Evolutionary conservation across 768 basidiomycete species (phyloP).

Genomic region (Calocera cornea): DNA sequence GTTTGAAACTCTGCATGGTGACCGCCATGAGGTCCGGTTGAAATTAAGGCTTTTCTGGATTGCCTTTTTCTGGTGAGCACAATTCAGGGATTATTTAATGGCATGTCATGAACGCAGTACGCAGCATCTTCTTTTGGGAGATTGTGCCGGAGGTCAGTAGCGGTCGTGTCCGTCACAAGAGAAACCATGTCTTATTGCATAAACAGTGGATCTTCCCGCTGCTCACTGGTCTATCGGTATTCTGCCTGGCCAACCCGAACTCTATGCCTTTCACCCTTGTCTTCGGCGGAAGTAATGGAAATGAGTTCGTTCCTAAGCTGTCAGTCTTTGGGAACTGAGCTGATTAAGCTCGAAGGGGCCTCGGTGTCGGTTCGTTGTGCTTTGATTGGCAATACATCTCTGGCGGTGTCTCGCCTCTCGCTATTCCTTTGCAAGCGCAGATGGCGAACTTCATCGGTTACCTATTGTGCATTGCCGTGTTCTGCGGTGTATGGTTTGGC

Average conservation of each 20-base stretch:
- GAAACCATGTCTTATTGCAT: slow-evolving; percentile 25
- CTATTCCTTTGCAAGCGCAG: slow-evolving; percentile 41
- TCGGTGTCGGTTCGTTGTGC: slow-evolving; percentile 20
- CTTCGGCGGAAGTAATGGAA: slow-evolving; percentile 50
- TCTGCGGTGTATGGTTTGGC: slow-evolving; percentile 22
- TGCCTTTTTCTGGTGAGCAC: slow-evolving; percentile 21
- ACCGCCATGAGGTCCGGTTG: slow-evolving; percentile 28
- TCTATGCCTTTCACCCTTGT: slow-evolving; percentile 37
- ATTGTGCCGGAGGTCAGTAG: neutral
- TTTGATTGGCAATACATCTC: slow-evolving; percentile 45
- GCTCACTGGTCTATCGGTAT: slow-evolving; percentile 44
- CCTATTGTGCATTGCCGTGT: slow-evolving; percentile 35
- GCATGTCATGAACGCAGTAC: no score
- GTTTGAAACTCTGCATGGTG: slow-evolving; percentile 37
- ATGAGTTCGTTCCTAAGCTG: slow-evolving; percentile 57
- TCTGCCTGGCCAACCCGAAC: slow-evolving; percentile 44
- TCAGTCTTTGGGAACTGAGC: slow-evolving; percentile 27
- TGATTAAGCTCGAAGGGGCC: neutral
- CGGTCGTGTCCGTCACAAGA: neutral
- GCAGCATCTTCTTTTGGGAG: slow-evolving; percentile 32
- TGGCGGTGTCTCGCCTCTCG: slow-evolving; percentile 32
- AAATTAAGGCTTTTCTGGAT: slow-evolving; percentile 45
- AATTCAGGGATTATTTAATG: no score
- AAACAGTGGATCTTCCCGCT: slow-evolving; percentile 39
- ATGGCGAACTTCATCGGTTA: slow-evolving; percentile 28